phyloP scores from a whole-genome alignment of 805 yeast species.

The Sungouiella blattae region DNA sequence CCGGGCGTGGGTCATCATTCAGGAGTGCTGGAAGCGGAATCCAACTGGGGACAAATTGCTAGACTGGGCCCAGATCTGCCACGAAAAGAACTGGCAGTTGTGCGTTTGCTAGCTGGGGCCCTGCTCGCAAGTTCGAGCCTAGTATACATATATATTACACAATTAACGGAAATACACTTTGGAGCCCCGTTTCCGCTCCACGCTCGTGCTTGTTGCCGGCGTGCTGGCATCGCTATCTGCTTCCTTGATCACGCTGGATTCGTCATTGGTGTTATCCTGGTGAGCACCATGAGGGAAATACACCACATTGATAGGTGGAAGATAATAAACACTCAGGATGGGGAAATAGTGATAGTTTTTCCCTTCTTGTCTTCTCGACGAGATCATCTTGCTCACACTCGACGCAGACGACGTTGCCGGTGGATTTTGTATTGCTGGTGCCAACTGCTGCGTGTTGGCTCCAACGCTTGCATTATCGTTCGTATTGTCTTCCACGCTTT shows the following conservation, averaged over 20 bases:
- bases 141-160: no score
- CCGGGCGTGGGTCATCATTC: conserved; percentile 33
- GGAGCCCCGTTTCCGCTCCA: conserved; percentile 5
- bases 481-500: not conserved
- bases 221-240: not conserved
- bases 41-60: conserved; percentile 27
- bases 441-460: not conserved
- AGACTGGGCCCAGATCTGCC: conserved; percentile 42
- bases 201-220: conserved; percentile 1
- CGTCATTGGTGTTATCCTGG: conserved; percentile 16
- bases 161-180: conserved; percentile 11
- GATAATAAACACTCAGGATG: conserved; percentile 46
- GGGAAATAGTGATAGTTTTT: conserved; percentile 46
- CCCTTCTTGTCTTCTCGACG: not conserved
- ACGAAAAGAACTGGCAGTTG: conserved; percentile 25
- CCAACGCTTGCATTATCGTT: not conserved
- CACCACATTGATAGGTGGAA: conserved; percentile 54
- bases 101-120: conserved; percentile 7
- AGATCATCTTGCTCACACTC: not conserved
- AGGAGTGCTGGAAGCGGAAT: conserved; percentile 38
- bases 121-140: no score
- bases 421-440: no score
- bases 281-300: conserved; percentile 56
- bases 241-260: conserved; percentile 1
- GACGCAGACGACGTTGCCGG: no score